phyloP scores from a whole-genome alignment of 805 yeast species.

The Peterozyma xylosa region DNA sequence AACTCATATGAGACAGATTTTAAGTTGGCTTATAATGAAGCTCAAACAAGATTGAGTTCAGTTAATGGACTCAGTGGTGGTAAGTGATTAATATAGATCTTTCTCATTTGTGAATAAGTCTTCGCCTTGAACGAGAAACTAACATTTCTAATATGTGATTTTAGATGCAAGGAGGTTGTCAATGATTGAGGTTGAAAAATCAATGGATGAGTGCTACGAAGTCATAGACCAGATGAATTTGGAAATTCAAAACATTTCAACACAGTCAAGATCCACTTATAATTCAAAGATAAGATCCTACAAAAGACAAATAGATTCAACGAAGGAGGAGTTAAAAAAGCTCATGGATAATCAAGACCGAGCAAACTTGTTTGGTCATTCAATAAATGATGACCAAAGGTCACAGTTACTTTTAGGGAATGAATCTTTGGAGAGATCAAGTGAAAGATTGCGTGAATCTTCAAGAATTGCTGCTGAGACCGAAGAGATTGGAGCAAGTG shows the following conservation, averaged over 20 bases:
- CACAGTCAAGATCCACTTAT: conserved; percentile 58
- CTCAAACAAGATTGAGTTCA: conserved; percentile 55
- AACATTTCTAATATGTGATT: background rate
- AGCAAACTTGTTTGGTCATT: conserved; percentile 59
- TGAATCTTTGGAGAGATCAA: conserved; percentile 72
- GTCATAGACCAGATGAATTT: conserved; percentile 80
- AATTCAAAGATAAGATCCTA: conserved; percentile 75
- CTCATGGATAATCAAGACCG: conserved; percentile 68
- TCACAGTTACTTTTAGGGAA: conserved; percentile 73
- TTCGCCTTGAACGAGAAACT: background rate
- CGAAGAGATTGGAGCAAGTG: conserved; percentile 85
- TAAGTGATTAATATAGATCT: conserved; percentile 13
- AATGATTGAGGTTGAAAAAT: conserved; percentile 53
- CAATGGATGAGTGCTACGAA: conserved; percentile 76
- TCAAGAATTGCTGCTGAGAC: conserved; percentile 90
- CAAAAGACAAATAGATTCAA: conserved; percentile 47
- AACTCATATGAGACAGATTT: conserved; percentile 64
- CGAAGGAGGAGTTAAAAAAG: conserved; percentile 47
- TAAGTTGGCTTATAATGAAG: conserved; percentile 62
- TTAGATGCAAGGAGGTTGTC: conserved; percentile 43
- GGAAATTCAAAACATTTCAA: conserved; percentile 81
- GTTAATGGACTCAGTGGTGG: conserved; percentile 41
- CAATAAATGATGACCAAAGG: conserved; percentile 52
- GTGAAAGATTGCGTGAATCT: conserved; percentile 78
- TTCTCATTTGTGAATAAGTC: conserved; percentile 10